Base-by-base conservation (phyloP, 768 basidiomycete species). In the Gloeophyllum trabeum region DNA sequence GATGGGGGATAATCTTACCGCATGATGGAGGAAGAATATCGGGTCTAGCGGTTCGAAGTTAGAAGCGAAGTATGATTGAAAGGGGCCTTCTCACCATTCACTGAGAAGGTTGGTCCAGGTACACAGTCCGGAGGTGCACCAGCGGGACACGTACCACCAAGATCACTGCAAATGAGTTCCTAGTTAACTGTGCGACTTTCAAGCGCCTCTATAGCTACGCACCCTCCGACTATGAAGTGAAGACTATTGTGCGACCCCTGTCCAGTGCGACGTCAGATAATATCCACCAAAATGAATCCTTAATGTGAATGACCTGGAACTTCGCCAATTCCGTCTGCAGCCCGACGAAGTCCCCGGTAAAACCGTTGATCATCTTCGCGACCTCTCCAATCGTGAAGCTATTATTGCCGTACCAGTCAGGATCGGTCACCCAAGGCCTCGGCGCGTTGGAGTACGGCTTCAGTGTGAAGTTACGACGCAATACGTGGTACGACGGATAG, bases 11-110 rank as follows among this genome's bases (percentile, higher is more conserved):
- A 13, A 44, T 30, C 55, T 40, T 39, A 63, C 62, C 1, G 54
- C 57, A 42, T 63, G 62, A 49, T 63, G 60, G 34, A 62, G 28
- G 47, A 48, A 64, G 49, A 64, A 63, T 16, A 64, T 42, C 2
- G 63, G 61, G 4, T 62, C 61, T 64, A 23, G 16, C 20, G 6
- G 6, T 12, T 10, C 23, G 40, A 45, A 20, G 13, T 35, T n/a
- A 26, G n/a, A 21, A 21, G n/a, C n/a, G 6, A 21, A 21, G 18
- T 4, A 12, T 5, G 16, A 6, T 18, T 23, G 32, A 25, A 32
- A 28, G 6, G 24, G 10, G 13, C 12, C 3, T 4, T 16, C 47
- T 10, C 4, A 61, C 61, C 62, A 24, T 63, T 63, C 2, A 60
- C 46, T 2, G 62, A 50, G 49, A 50, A 61, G 18, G 51, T 58